Evolutionary conservation across 177 flowering plant genomes (phyloP).

Genomic region (Telopea speciosissima): DNA sequence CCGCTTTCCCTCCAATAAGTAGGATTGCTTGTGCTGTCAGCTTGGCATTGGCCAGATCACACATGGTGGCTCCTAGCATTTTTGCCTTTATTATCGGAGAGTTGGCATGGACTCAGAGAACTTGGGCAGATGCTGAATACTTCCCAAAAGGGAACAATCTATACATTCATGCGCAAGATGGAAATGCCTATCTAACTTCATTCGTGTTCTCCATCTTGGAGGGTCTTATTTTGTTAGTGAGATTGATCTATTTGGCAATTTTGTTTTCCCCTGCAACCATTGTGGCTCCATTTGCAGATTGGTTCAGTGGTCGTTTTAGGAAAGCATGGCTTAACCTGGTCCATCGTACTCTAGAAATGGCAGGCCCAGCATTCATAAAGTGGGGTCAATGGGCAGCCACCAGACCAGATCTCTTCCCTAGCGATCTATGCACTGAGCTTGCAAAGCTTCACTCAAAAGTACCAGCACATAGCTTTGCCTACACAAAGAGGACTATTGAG

Average conservation of each 20-base stretch:
- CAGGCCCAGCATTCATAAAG: conserved; percentile 81
- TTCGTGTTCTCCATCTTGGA: conserved; percentile 42
- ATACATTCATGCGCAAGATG: conserved; percentile 47
- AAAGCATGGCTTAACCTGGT: conserved; percentile 57
- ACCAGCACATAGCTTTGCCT: conserved; percentile 55
- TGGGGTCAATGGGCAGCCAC: conserved; percentile 96
- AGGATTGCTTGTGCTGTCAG: conserved; percentile 58
- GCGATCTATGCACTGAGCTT: conserved; percentile 58
- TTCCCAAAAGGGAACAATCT: conserved; percentile 30
- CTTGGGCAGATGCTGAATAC: conserved; percentile 42
- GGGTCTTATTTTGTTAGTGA: conserved; percentile 41
- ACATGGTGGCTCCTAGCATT: conserved; percentile 48
- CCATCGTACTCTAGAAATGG: conserved; percentile 56
- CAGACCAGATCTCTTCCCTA: conserved; percentile 73
- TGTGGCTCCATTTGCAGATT: conserved; percentile 72
- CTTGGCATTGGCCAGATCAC: conserved; percentile 51
- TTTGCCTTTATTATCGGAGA: conserved; percentile 52
- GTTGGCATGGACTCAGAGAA: conserved; percentile 36
- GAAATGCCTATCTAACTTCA: conserved; percentile 35
- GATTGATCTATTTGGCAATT: conserved; percentile 44
- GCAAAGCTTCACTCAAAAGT: conserved; percentile 61
- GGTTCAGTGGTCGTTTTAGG: conserved; percentile 45
- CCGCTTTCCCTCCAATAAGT: conserved; percentile 38
- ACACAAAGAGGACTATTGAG: conserved; percentile 52
- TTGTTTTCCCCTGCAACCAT: conserved; percentile 56